Evolutionary conservation across 352 stramenopile species (phyloP).

Genomic region (Phytophthora pluvialis): DNA sequence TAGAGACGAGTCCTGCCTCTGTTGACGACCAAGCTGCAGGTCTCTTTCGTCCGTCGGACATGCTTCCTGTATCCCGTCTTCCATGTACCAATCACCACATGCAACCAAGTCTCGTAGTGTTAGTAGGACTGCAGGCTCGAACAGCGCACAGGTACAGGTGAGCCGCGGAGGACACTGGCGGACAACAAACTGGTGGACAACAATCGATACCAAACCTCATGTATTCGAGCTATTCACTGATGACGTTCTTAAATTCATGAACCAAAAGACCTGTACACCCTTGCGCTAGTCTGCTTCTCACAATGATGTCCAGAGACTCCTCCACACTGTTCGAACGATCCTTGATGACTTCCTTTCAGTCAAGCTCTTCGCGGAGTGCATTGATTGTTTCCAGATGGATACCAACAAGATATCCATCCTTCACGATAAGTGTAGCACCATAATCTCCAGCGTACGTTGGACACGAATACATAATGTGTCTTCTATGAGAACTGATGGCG

Average conservation of each 20-base stretch:
- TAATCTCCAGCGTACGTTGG: conserved; percentile 3
- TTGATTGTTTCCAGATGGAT: conserved; percentile 5
- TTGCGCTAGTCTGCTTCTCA: background rate
- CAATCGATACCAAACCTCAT: too few relatives aligned
- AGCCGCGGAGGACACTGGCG: too few relatives aligned
- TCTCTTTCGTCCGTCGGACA: too few relatives aligned
- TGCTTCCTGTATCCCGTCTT: too few relatives aligned
- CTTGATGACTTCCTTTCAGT: background rate
- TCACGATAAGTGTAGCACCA: background rate
- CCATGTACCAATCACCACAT: too few relatives aligned
- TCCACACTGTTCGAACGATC: conserved; percentile 7
- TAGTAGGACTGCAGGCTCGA: too few relatives aligned
- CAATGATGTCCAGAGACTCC: conserved; percentile 7
- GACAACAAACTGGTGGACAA: too few relatives aligned
- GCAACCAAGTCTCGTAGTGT: too few relatives aligned
- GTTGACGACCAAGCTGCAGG: too few relatives aligned
- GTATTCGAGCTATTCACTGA: background rate
- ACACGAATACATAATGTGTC: background rate
- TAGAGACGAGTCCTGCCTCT: too few relatives aligned
- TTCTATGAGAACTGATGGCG: background rate
- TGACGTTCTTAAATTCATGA: background rate
- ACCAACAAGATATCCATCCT: conserved; percentile 6
- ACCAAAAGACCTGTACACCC: background rate
- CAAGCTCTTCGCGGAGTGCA: background rate
- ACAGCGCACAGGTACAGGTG: too few relatives aligned